Percentiles rank a stretch among this genome's conserved stretches.
phyloP scores from a whole-genome alignment of 768 basidiomycete species.

The Dioszegia aurantiaca region DNA sequence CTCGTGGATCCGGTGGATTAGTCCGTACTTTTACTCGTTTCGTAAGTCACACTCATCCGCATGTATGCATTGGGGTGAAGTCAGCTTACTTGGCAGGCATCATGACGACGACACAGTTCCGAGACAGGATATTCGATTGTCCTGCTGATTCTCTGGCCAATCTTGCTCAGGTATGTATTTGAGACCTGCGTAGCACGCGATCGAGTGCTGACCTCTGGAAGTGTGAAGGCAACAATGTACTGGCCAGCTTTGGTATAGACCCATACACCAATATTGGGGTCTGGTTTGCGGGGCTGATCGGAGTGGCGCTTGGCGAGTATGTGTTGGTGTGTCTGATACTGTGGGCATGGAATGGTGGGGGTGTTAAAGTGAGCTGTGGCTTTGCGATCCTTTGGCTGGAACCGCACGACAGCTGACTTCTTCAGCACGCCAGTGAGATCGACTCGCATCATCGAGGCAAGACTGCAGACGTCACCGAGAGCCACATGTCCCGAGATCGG shows the following conservation, averaged over 20 bases:
- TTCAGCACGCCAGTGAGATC: slow-evolving; percentile 46
- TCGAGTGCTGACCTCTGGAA: no score
- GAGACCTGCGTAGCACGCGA: no score
- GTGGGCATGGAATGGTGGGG: slow-evolving; percentile 27
- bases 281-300: slow-evolving; percentile 47
- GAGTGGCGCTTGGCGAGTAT: slow-evolving; percentile 47
- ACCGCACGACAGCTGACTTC: slow-evolving; percentile 1
- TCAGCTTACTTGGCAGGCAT: slow-evolving; percentile 27
- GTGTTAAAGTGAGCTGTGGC: slow-evolving; percentile 35
- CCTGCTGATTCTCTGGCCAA: slow-evolving; percentile 37
- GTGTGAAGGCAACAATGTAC: slow-evolving; percentile 54
- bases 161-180: slow-evolving; percentile 23
- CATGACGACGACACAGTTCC: slow-evolving; percentile 54
- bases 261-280: slow-evolving; percentile 31
- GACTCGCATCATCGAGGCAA: slow-evolving; percentile 41
- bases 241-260: slow-evolving; percentile 52
- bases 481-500: slow-evolving; percentile 42
- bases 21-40: slow-evolving; percentile 54
- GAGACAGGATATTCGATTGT: slow-evolving; percentile 48
- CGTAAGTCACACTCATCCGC: slow-evolving; percentile 23
- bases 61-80: not conserved
- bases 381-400: not conserved
- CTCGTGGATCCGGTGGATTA: slow-evolving; percentile 55
- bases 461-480: slow-evolving; percentile 36
- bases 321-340: slow-evolving; percentile 49